These are phyloP conservation scores for Pseudozyma tsukubaensis DNA, from an alignment of 1,284 basidiomycete species.

Conservation along the genomic window DNA sequence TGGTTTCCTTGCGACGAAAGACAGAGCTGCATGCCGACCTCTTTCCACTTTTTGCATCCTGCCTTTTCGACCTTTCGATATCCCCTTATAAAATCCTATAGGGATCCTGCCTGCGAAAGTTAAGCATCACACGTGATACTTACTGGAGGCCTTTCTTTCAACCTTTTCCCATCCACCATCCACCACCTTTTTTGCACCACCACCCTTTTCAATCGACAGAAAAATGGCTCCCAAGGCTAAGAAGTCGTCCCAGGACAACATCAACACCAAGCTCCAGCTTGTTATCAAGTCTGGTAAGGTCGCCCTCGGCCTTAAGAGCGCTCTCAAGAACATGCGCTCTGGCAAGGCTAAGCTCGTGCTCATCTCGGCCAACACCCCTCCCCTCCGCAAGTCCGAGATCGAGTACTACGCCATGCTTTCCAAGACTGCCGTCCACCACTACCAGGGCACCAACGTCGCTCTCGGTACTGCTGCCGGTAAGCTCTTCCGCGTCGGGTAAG, in stretches of 20 bases:
- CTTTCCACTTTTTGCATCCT: conserved; percentile 23
- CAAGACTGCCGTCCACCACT: conserved; percentile 97
- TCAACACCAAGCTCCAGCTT: conserved; percentile 93
- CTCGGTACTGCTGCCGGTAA: conserved; percentile 99
- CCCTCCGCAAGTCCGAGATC: conserved; percentile 97
- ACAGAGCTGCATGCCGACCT: conserved; percentile 39
- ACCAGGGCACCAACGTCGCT: conserved; percentile 90
- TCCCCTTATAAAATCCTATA: conserved; percentile 20
- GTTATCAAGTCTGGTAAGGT: conserved; percentile 87
- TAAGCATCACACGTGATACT: conserved; percentile 57
- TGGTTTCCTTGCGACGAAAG: background rate
- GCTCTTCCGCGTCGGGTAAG: conserved; percentile 97
- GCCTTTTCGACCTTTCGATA: conserved; percentile 13
- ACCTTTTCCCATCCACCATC: conserved; percentile 10
- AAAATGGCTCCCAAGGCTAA: conserved; percentile 95
- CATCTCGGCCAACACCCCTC: conserved; percentile 99
- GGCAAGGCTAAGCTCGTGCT: conserved; percentile 99
- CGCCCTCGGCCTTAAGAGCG: conserved; percentile 70
- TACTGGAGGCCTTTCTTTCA: conserved; percentile 48
- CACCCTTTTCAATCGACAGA: conserved; percentile 32
- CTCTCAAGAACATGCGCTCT: conserved; percentile 96
- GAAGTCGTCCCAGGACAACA: conserved; percentile 78
- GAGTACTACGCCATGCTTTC: conserved; percentile 99
- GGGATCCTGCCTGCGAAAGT: conserved; percentile 56
- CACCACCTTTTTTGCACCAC: conserved; percentile 13